Base-by-base conservation (phyloP, 2,329 filamentous ascomycete genomes). In the Colletotrichum graminicola region DNA sequence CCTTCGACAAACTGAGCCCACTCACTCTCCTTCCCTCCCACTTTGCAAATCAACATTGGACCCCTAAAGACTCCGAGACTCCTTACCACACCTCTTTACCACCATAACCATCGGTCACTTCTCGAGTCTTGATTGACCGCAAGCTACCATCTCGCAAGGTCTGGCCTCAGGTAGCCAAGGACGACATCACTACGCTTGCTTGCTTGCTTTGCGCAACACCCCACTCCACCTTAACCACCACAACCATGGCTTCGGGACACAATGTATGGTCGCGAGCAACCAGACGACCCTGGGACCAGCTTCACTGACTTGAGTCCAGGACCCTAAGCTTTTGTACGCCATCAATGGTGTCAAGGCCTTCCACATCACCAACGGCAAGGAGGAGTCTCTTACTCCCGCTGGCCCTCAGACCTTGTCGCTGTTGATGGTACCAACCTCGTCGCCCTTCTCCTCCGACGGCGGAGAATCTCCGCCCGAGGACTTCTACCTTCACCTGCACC, bases 401-500 rank as follows among this genome's bases (percentile, higher is more conserved):
- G 94, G 95, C 2, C 92, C 94, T 23, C 94, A 98, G 84, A 98
- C 95, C 0, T 87, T 99, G 65, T 97, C 95, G 29, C 87, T 98
- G 67, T 84, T 98, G 77, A 98, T 98, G 95, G 95, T 98, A 23
- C 95, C 95, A 8, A 98, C 95, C 3, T 92, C 92, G 21, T 93
- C 93, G 39, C 89, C 92, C 32, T 93, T 90, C 77, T 86, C 87
- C 77, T 86, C 87, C 59, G 88, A 79, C 59, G 86, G 89, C 74
- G 92, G 95, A 78, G 93, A 98, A 70, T 85, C 87, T 66, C 86
- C 88, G 5, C 92, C 95, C 78, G 93, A 98, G 79, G 96, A 98
- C 85, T 98, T 98, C 84, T 98, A 98, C 80, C 90, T 99, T 6
- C 95, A 98, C 81, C 89, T 99, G 32, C 94, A 98, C 77, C 90